Base-by-base conservation (phyloP, 78 protist species). In the Dictyostelium intermedium region DNA sequence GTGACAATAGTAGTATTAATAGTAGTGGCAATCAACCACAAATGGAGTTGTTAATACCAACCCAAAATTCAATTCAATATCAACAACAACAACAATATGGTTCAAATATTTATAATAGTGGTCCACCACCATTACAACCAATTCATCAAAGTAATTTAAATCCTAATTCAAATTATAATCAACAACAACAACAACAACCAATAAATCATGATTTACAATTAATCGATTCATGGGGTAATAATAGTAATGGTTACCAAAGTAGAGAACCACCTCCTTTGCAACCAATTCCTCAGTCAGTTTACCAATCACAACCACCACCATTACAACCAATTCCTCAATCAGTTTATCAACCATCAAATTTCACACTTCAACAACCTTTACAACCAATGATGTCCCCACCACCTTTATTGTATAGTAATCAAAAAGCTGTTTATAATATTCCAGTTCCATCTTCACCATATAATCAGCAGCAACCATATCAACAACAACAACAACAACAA, bases 391-490 rank as follows among this genome's bases (percentile, higher is more conserved):
- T 41, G 32, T 77, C 83, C 7, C 45, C 91, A 84, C 69, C 53
- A 25, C 39, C 77, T 11, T 41, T 73, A 13, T n/a, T 73, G 4
- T 61, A 70, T 35, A 47, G 47, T 80, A 41, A 27, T 37, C 50
- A 32, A 80, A 47, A 27, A 5, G 72, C 87, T 27, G 27, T 37
- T 73, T 77, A 77, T 74, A 74, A 35, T 74, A 27, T 45, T 47
- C 83, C 47, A 45, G 56, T 18, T 11, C 73, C 32, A 85, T 82
- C 47, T 6, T 82, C 77, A 53, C 76, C 37, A 0, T 82, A 77
- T 20, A 83, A 35, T 77, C 74, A 56, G 27, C 84, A 74, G 76
- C 92, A 74, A 74, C 86, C 7, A 53, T 45, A 81, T 13, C 72
- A 4, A 53, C 66, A 34, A 81, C 85, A 13, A 56, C 73, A 32